Conservation (phyloP, 345 rosid genomes). For the Cardiospermum halicacabum region DNA sequence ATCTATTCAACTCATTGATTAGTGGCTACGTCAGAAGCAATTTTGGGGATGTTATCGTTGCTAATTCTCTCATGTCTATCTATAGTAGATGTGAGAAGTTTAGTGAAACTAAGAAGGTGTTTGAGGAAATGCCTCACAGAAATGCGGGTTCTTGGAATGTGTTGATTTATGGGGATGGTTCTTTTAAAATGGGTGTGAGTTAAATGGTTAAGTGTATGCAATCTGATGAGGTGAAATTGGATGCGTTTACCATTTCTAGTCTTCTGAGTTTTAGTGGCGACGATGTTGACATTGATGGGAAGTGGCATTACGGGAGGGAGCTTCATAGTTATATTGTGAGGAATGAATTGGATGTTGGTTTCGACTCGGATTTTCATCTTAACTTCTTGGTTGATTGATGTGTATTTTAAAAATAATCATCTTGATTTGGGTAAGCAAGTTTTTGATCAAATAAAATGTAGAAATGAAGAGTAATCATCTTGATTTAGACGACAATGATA, state of each 20-base stretch:
- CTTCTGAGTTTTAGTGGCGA: conserved; percentile 41
- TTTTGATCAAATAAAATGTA: conserved; percentile 37
- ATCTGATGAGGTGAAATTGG: conserved; percentile 40
- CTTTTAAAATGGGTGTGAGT: conserved; percentile 18
- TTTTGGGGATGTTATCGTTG: conserved; percentile 34
- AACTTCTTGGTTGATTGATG: conserved; percentile 57
- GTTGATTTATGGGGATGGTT: conserved; percentile 17
- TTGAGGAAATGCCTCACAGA: conserved; percentile 50
- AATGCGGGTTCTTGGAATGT: conserved; percentile 47
- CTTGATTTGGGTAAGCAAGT: conserved; percentile 28
- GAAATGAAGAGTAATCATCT: too few relatives aligned
- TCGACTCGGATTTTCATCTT: conserved; percentile 39
- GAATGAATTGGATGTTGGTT: conserved; percentile 27
- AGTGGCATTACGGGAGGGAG: conserved; percentile 43
- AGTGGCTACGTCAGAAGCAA: conserved; percentile 45
- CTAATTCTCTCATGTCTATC: conserved; percentile 61
- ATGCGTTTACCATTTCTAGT: conserved; percentile 52
- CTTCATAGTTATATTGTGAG: conserved; percentile 50
- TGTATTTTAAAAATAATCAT: conserved; percentile 42
- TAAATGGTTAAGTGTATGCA: conserved; percentile 31
- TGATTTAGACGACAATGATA: conserved; percentile 64
- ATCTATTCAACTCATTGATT: conserved; percentile 51
- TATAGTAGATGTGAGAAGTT: conserved; percentile 38
- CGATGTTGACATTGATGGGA: conserved; percentile 14
- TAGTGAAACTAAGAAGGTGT: conserved; percentile 29